A percentile compares a stretch with the other conserved stretches of the same genome.
Evolutionary conservation across 139 green algal species (phyloP).

Genomic region (Micromonas pusilla): DNA sequence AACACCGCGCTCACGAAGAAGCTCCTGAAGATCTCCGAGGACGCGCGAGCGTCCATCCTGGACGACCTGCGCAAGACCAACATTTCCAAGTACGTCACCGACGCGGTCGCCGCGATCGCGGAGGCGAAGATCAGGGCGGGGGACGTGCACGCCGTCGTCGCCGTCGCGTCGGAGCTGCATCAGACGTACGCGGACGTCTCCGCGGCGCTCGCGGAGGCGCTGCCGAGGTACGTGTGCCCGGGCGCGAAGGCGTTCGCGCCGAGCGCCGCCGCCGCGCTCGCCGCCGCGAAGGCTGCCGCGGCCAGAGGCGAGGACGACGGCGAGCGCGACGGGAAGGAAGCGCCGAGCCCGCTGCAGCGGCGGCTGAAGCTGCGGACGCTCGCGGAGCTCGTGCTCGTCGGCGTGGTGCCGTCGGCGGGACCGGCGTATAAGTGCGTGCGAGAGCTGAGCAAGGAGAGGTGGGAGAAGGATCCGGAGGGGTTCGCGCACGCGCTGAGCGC

Average conservation of each 20-base stretch:
- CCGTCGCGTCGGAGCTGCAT: constrained; percentile 68
- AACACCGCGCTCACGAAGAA: constrained; percentile 85
- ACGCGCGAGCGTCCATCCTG: constrained; percentile 51
- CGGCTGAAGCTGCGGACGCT: constrained; percentile 68
- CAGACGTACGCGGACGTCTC: constrained; percentile 72
- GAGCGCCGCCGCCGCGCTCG: background rate
- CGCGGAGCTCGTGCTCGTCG: constrained; percentile 68
- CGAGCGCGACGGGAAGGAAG: constrained; percentile 16
- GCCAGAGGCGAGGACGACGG: background rate
- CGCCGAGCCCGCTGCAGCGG: constrained; percentile 35
- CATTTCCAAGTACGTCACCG: constrained; percentile 86
- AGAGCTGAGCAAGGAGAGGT: constrained; percentile 32
- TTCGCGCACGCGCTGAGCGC: constrained; percentile 46
- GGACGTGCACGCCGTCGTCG: constrained; percentile 71
- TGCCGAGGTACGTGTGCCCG: constrained; percentile 39
- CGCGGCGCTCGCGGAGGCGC: constrained; percentile 37
- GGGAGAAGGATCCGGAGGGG: background rate
- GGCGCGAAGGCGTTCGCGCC: background rate
- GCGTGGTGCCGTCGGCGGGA: constrained; percentile 48
- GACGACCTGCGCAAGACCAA: constrained; percentile 73
- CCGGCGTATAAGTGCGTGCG: constrained; percentile 56
- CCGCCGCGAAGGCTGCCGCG: background rate
- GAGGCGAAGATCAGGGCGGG: constrained; percentile 71
- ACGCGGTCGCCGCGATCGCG: constrained; percentile 71
- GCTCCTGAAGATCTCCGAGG: constrained; percentile 60